Conservation (phyloP, 495 filamentous ascomycete species). For the Trichoderma virens region DNA sequence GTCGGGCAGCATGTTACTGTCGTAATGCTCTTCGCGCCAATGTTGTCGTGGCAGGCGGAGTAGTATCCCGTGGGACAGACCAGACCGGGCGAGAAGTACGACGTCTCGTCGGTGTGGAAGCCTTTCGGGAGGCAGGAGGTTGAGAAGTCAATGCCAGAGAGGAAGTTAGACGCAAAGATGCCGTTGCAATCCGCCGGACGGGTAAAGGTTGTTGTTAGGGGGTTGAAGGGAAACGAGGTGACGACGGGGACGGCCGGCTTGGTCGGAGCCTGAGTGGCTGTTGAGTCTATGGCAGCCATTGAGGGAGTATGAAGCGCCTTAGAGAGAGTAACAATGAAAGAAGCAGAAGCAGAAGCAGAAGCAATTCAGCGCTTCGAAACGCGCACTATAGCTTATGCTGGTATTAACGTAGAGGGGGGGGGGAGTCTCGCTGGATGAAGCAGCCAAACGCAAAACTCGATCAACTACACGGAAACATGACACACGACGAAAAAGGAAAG, state of each 20-base stretch:
- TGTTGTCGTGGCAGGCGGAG: conserved; percentile 17
- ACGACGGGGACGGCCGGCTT: conserved; percentile 10
- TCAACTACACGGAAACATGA: background rate
- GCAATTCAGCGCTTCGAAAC: background rate
- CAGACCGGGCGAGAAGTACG: conserved; percentile 23
- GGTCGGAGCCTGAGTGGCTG: background rate
- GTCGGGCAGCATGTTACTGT: conserved; percentile 24
- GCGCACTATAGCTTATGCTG: background rate
- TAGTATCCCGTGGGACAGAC: conserved; percentile 22
- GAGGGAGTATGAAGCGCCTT: too few species aligned
- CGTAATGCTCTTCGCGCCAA: conserved; percentile 17
- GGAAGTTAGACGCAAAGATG: conserved; percentile 13
- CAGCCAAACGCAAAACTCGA: background rate
- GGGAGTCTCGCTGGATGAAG: background rate
- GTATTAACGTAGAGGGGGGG: background rate
- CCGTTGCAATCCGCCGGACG: conserved; percentile 15
- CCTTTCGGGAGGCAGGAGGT: conserved; percentile 18
- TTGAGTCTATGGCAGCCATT: conserved; percentile 1
- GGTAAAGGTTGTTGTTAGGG: conserved; percentile 21
- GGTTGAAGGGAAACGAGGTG: conserved; percentile 15
- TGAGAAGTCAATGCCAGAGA: conserved; percentile 16
- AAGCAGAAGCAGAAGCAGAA: background rate
- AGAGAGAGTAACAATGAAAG: too few species aligned
- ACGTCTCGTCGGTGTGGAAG: conserved; percentile 13
- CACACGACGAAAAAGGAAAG: background rate